Evolutionary conservation across 306 rosid genomes (phyloP).

Genomic region (Cucurbita maxima): DNA sequence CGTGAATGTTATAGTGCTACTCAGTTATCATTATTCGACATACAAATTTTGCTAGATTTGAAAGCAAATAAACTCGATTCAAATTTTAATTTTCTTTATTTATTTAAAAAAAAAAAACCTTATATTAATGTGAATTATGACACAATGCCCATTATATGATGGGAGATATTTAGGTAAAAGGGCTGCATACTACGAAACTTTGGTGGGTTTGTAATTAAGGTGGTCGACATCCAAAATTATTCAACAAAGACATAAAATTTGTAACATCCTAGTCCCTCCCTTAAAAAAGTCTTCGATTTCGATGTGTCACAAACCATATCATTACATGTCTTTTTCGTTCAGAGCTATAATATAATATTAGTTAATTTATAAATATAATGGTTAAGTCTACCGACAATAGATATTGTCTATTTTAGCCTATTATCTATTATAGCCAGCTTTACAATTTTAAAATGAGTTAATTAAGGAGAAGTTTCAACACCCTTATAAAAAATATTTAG

Average conservation of each 20-base stretch:
- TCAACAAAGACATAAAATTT: not conserved
- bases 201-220: not conserved
- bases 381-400: too few species aligned
- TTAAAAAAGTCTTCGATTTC: not conserved
- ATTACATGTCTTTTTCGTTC: too few species aligned
- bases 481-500: too few species aligned
- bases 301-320: not conserved
- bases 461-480: too few species aligned
- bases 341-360: too few species aligned
- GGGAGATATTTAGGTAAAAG: not conserved
- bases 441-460: too few species aligned
- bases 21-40: not conserved
- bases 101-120: too few species aligned
- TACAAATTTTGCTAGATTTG: not conserved
- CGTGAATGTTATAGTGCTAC: not conserved
- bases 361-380: too few species aligned
- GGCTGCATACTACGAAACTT: not conserved
- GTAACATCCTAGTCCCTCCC: not conserved
- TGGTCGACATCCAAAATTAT: not conserved
- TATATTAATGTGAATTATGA: not conserved
- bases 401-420: rapidly evolving
- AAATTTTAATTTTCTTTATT: not conserved
- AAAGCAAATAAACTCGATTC: not conserved
- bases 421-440: too few species aligned
- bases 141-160: not conserved